Evolutionary conservation across 2,329 filamentous ascomycete species (phyloP).

Genomic region (Pseudofabraea citricarpa): DNA sequence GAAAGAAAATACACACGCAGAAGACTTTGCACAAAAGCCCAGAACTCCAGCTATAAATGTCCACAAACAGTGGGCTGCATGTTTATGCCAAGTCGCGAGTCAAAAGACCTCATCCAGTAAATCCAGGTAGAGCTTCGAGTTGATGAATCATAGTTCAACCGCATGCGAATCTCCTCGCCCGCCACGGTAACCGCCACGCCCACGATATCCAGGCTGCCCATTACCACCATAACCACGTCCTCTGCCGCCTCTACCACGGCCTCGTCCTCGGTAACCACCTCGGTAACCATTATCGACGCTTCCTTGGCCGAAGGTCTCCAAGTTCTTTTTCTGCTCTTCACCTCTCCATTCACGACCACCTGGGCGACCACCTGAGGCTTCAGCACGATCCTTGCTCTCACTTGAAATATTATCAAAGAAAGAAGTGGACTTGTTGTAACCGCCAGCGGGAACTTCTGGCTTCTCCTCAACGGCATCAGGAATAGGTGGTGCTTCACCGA

Average conservation of each 20-base stretch:
- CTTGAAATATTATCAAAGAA: slow-evolving; percentile 99
- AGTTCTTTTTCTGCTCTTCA: slow-evolving; percentile 91
- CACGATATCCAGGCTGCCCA: slow-evolving; percentile 16
- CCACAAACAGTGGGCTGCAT: too few species aligned
- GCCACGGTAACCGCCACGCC: slow-evolving; percentile 24
- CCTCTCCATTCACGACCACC: slow-evolving; percentile 83
- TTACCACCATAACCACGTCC: slow-evolving; percentile 21
- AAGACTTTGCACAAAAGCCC: too few species aligned
- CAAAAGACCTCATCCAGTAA: background rate
- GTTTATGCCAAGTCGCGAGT: too few species aligned
- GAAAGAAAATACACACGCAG: too few species aligned
- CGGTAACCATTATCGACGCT: slow-evolving; percentile 81
- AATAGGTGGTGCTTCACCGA: slow-evolving; percentile 43
- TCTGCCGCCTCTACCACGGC: slow-evolving; percentile 59
- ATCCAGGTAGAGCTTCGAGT: background rate
- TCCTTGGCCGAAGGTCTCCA: slow-evolving; percentile 96
- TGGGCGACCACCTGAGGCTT: slow-evolving; percentile 61
- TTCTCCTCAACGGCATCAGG: slow-evolving; percentile 34
- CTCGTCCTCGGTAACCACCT: slow-evolving; percentile 73
- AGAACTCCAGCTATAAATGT: too few species aligned
- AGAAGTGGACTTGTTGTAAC: slow-evolving; percentile 83
- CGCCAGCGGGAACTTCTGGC: slow-evolving; percentile 43
- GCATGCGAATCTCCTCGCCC: slow-evolving; percentile 19
- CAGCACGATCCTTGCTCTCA: slow-evolving; percentile 83
- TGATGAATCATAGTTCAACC: slow-evolving; percentile 14